phyloP scores from a whole-genome alignment of 495 filamentous ascomycete species.

The Penicillium simplicissimum region DNA sequence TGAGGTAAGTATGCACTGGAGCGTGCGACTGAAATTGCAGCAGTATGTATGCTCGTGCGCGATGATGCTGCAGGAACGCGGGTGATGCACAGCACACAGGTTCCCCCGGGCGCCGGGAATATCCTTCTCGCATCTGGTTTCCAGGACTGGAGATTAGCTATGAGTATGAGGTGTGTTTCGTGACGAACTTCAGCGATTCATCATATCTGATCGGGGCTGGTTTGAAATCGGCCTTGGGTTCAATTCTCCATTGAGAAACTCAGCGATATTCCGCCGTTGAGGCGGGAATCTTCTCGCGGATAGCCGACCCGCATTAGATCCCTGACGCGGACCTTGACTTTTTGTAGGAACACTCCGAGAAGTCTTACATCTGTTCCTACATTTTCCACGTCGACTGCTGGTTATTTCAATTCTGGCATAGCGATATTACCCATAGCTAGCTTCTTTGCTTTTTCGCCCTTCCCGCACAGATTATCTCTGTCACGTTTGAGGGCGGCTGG shows the following conservation, averaged over 20 bases:
- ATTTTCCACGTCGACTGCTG: background rate
- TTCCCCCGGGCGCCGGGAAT: background rate
- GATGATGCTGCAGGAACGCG: constrained; percentile 15
- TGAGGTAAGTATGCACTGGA: no score
- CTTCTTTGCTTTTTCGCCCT: background rate
- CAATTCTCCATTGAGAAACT: constrained; percentile 7
- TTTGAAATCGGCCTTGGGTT: constrained; percentile 12
- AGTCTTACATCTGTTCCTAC: constrained; percentile 1
- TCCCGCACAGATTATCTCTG: background rate
- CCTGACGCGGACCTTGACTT: background rate
- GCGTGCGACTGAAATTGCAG: background rate
- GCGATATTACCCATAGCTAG: background rate
- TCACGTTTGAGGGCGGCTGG: background rate
- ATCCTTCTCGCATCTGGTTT: background rate
- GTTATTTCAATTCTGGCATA: background rate
- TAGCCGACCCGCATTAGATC: background rate
- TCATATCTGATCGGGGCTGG: background rate
- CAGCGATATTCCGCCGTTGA: background rate
- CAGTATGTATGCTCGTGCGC: background rate
- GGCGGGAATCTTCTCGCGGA: constrained; percentile 1
- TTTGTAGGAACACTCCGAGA: background rate
- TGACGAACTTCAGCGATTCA: constrained; percentile 11
- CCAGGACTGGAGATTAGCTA: constrained; percentile 4
- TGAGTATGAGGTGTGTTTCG: background rate
- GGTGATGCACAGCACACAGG: background rate